Evolutionary conservation across 441 rosid genomes (phyloP).

Genomic region (Euphorbia celastroides): DNA sequence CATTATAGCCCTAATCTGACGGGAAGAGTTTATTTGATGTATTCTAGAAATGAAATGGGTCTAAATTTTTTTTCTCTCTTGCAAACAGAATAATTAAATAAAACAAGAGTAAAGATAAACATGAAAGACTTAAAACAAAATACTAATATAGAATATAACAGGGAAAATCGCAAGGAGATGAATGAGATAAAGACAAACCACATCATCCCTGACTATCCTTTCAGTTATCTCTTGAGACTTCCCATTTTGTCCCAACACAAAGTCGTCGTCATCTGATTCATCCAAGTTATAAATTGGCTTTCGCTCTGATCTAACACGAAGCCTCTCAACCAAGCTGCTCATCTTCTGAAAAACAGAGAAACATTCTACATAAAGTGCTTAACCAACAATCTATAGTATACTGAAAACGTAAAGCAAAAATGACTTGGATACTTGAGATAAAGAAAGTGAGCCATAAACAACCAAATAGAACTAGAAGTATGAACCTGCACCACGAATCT

Average conservation of each 20-base stretch:
- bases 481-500: neutral
- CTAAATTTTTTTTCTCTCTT: neutral
- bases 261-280: slow-evolving; percentile 96
- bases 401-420: neutral
- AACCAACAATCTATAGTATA: neutral
- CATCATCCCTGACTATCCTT: slow-evolving; percentile 69
- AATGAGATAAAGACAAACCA: slow-evolving; percentile 46
- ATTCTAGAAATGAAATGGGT: neutral
- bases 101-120: neutral
- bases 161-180: slow-evolving; percentile 10
- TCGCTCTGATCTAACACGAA: slow-evolving; percentile 82
- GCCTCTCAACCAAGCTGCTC: slow-evolving; percentile 99
- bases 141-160: neutral
- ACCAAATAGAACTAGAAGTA: neutral
- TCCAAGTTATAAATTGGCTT: slow-evolving; percentile 79
- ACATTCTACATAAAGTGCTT: neutral
- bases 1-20: neutral
- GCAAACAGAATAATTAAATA: neutral
- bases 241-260: slow-evolving; percentile 47
- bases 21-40: neutral
- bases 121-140: slow-evolving; percentile 7
- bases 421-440: neutral
- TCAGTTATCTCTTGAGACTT: slow-evolving; percentile 50
- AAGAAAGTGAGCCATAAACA: neutral
- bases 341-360: slow-evolving; percentile 44